phyloP scores from a whole-genome alignment of 108 stramenopile species.

The Bacterosira constricta region DNA sequence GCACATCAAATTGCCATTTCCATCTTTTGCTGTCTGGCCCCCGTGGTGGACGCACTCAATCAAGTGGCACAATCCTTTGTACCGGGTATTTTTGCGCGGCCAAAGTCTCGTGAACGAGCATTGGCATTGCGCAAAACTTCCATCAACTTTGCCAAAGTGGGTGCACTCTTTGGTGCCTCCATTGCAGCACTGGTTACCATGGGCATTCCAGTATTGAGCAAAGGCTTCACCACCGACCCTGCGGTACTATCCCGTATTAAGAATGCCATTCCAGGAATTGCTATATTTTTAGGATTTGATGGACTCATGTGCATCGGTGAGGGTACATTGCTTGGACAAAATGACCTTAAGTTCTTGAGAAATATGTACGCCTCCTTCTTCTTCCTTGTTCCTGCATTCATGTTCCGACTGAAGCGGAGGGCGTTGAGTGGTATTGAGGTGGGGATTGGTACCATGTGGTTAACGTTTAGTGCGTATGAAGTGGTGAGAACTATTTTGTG shows the following conservation, averaged over 20 bases:
- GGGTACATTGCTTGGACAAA: constrained; percentile 35
- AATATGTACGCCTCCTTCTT: constrained; percentile 13
- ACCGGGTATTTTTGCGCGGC: constrained; percentile 58
- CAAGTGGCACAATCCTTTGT: constrained; percentile 84
- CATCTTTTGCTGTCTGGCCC: constrained; percentile 77
- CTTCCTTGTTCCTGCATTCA: constrained; percentile 1
- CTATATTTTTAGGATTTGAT: constrained; percentile 63
- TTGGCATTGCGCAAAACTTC: constrained; percentile 56
- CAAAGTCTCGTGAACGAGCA: constrained; percentile 44
- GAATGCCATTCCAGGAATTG: constrained; percentile 65
- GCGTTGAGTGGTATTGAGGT: neutral
- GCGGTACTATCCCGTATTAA: constrained; percentile 61
- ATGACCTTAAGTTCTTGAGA: neutral
- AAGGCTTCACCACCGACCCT: constrained; percentile 74
- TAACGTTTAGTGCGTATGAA: neutral
- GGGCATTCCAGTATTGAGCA: constrained; percentile 66
- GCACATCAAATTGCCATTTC: constrained; percentile 80
- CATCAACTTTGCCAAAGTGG: constrained; percentile 72
- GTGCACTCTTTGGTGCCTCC: constrained; percentile 60
- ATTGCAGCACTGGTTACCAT: constrained; percentile 58
- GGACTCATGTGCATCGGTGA: constrained; percentile 72
- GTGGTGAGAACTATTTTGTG: neutral
- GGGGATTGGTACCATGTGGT: neutral
- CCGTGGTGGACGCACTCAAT: constrained; percentile 75
- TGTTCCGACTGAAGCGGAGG: neutral